Conservation (phyloP, 257 asterid species). For the Penstemon davidsonii region DNA sequence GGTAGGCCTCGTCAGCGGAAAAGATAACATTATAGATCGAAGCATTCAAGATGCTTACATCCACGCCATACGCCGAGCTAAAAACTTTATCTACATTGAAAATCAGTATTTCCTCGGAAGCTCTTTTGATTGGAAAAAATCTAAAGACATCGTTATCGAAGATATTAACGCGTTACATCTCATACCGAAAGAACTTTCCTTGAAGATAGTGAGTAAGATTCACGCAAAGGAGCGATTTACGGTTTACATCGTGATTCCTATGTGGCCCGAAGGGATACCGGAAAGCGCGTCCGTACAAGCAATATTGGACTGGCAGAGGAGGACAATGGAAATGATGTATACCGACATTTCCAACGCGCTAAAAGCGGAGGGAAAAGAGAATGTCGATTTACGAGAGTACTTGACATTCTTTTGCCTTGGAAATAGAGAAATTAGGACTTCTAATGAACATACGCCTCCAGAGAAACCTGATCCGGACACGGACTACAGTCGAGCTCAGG, state of each 20-base stretch:
- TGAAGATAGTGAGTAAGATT: slow-evolving; percentile 81
- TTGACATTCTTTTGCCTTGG: slow-evolving; percentile 90
- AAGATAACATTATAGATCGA: slow-evolving; percentile 61
- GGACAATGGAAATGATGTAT: slow-evolving; percentile 99
- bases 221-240: slow-evolving; percentile 66
- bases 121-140: slow-evolving; percentile 69
- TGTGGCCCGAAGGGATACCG: slow-evolving; percentile 97
- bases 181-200: slow-evolving; percentile 78
- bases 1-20: slow-evolving; percentile 64
- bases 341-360: slow-evolving; percentile 58
- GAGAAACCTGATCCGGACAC: slow-evolving; percentile 65
- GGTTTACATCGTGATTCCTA: slow-evolving; percentile 75
- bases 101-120: slow-evolving; percentile 90
- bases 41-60: slow-evolving; percentile 92
- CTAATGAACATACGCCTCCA: slow-evolving; percentile 54
- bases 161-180: slow-evolving; percentile 70
- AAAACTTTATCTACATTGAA: slow-evolving; percentile 78
- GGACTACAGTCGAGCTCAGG: slow-evolving; percentile 73
- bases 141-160: slow-evolving; percentile 36
- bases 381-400: slow-evolving; percentile 66
- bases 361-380: slow-evolving; percentile 40
- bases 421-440: slow-evolving; percentile 54
- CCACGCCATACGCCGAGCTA: slow-evolving; percentile 82
- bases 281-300: slow-evolving; percentile 88
- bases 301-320: slow-evolving; percentile 85